Conservation (phyloP, 2,329 filamentous ascomycete genomes). For the Alternaria dauci region DNA sequence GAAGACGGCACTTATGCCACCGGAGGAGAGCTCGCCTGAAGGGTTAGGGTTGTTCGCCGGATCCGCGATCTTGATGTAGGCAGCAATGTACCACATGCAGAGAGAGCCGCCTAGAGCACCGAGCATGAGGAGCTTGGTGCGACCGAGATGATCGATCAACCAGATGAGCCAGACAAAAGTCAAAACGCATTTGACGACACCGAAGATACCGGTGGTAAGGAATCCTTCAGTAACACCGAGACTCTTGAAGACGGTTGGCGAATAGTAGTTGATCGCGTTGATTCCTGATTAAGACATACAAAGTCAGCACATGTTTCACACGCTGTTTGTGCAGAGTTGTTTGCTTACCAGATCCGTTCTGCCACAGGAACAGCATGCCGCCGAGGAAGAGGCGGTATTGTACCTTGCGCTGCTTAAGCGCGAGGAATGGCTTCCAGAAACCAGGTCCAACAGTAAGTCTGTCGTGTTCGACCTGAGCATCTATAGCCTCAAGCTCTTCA, state of each 20-base stretch:
- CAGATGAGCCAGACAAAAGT: constrained; percentile 75
- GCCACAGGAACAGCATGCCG: constrained; percentile 79
- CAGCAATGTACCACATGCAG: constrained; percentile 71
- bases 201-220: constrained; percentile 67
- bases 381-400: constrained; percentile 78
- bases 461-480: constrained; percentile 73
- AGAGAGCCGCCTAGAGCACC: constrained; percentile 68
- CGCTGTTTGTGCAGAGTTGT: constrained; percentile 46
- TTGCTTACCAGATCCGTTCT: constrained; percentile 62
- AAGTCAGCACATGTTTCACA: not conserved
- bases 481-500: constrained; percentile 76
- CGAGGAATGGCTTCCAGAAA: constrained; percentile 68
- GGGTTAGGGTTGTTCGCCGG: constrained; percentile 47
- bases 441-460: constrained; percentile 70
- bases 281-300: constrained; percentile 60
- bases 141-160: constrained; percentile 71
- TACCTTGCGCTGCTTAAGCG: constrained; percentile 58
- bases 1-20: constrained; percentile 69
- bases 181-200: constrained; percentile 65
- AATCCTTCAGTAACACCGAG: constrained; percentile 69
- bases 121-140: constrained; percentile 69
- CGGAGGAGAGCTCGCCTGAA: constrained; percentile 48
- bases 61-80: constrained; percentile 64
- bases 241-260: constrained; percentile 71
- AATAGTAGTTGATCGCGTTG: constrained; percentile 80